phyloP scores from a whole-genome alignment of 768 basidiomycete species.

The Suillus variegatus region DNA sequence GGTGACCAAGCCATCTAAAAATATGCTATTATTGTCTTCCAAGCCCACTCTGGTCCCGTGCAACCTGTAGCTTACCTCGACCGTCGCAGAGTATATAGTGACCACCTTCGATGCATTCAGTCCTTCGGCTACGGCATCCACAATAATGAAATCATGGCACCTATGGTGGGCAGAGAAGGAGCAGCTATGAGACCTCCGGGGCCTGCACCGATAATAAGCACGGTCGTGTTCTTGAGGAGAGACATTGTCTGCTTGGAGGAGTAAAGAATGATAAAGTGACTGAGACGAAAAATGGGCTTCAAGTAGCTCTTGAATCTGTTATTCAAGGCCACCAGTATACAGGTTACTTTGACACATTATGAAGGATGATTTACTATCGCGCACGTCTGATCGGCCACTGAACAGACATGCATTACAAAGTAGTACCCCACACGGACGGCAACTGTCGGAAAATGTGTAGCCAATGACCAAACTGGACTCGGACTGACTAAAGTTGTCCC shows the following conservation, averaged over 20 bases:
- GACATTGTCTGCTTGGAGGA: neutral
- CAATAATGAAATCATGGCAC: slow-evolving; percentile 28
- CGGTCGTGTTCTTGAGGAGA: slow-evolving; percentile 28
- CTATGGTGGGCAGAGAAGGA: slow-evolving; percentile 43
- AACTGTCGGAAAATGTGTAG: neutral
- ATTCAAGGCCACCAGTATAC: neutral
- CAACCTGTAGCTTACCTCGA: slow-evolving; percentile 39
- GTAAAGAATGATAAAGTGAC: neutral
- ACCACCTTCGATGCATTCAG: slow-evolving; percentile 41
- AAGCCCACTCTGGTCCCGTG: no score
- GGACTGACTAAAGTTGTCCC: neutral
- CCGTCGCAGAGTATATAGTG: slow-evolving; percentile 45
- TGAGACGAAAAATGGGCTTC: neutral
- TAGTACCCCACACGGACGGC: neutral
- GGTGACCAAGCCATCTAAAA: neutral
- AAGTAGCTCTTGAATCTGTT: neutral
- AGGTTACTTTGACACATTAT: neutral
- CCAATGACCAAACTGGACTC: neutral
- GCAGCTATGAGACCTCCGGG: slow-evolving; percentile 50
- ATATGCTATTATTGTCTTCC: no score
- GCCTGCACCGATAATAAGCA: slow-evolving; percentile 54
- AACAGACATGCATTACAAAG: neutral
- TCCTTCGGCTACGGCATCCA: neutral
- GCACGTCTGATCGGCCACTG: neutral
- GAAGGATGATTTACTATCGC: neutral